Conservation (phyloP, 768 basidiomycete genomes). For the Leucosporidium creatinivorum region DNA sequence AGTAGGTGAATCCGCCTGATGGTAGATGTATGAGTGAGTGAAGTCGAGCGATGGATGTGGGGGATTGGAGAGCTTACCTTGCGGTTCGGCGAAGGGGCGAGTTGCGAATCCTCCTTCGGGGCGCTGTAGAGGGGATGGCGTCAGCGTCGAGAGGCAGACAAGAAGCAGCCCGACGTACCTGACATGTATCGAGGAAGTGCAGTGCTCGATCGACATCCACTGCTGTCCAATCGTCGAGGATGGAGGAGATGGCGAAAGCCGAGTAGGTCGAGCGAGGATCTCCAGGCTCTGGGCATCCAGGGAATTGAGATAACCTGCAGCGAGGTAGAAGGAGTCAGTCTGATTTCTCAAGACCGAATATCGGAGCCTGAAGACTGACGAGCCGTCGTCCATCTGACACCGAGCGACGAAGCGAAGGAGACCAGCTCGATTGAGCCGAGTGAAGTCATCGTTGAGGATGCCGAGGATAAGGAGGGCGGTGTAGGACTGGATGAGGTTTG, state of each 20-base stretch:
- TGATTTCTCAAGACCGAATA: too few relatives aligned
- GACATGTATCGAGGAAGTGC: constrained; percentile 60
- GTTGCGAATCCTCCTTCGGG: constrained; percentile 93
- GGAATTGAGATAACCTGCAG: constrained; percentile 40
- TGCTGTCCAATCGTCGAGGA: constrained; percentile 73
- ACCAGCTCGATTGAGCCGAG: constrained; percentile 59
- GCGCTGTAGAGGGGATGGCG: constrained; percentile 48
- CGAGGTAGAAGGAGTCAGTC: too few relatives aligned
- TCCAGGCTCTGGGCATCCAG: constrained; percentile 18
- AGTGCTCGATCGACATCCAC: constrained; percentile 58
- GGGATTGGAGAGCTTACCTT: constrained; percentile 58
- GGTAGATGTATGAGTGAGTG: neutral
- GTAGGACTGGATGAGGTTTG: constrained; percentile 89
- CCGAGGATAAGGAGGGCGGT: constrained; percentile 75
- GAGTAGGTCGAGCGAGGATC: constrained; percentile 76
- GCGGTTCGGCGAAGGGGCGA: constrained; percentile 69
- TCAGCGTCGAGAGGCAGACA: neutral
- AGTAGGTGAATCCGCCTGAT: constrained; percentile 88
- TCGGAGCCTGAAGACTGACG: constrained; percentile 48
- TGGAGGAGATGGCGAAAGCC: constrained; percentile 70
- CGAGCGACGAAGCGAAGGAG: constrained; percentile 59
- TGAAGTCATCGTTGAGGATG: constrained; percentile 78
- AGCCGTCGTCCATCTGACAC: constrained; percentile 75
- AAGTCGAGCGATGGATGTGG: too few relatives aligned
- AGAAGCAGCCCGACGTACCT: constrained; percentile 48